Evolutionary conservation across 352 stramenopile species (phyloP).

Genomic region (Phytopythium montanum): DNA sequence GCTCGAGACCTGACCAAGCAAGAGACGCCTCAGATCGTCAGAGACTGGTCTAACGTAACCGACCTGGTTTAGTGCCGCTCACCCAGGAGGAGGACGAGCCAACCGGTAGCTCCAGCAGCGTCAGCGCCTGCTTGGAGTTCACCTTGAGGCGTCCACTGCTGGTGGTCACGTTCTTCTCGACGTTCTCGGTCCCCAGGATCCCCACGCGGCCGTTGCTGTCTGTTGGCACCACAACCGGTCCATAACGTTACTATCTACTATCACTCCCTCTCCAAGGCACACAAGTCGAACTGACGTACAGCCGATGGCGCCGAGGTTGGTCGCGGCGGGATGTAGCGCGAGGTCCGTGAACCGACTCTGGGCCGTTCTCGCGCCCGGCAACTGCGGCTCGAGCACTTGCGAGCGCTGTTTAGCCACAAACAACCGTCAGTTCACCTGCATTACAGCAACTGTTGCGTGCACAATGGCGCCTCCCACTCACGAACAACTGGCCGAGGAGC

Average conservation of each 20-base stretch:
- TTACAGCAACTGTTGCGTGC: not conserved
- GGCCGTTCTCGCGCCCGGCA: constrained; percentile 3
- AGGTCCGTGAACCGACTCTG: constrained; percentile 25
- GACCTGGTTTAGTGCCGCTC: not conserved
- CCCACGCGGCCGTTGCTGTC: constrained; percentile 19
- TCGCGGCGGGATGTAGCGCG: constrained; percentile 20
- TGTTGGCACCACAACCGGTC: constrained; percentile 4
- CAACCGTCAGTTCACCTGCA: not conserved
- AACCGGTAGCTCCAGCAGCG: not conserved
- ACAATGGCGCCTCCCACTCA: not conserved
- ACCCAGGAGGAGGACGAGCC: constrained; percentile 1
- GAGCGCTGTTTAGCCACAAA: constrained; percentile 13
- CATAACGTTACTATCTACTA: not conserved
- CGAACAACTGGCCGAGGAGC: constrained; percentile 9
- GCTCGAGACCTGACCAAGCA: constrained; percentile 9
- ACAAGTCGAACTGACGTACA: constrained; percentile 13
- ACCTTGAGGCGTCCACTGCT: not conserved
- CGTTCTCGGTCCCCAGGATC: constrained; percentile 14
- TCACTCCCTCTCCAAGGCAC: not conserved
- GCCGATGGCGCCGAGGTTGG: constrained; percentile 30
- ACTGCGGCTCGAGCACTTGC: constrained; percentile 23
- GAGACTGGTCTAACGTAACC: too few relatives aligned
- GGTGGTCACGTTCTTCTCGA: not conserved
- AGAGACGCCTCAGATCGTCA: too few relatives aligned
- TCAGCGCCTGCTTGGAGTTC: not conserved